phyloP scores from a whole-genome alignment of 2,329 filamentous ascomycete genomes.

The Waltergamsia citrina region DNA sequence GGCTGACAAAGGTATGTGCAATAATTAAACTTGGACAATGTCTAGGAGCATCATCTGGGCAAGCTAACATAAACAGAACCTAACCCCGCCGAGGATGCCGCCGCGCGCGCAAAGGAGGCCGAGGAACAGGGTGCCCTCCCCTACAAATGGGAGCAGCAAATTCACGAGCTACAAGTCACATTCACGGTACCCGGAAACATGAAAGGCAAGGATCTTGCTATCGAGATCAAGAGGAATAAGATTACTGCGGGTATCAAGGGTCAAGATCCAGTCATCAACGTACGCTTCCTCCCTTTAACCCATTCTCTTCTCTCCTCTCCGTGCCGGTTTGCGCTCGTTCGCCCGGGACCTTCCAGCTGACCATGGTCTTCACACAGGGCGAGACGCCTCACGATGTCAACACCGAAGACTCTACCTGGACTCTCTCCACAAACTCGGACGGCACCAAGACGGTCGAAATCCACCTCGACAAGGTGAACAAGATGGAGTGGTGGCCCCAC shows the following conservation, averaged over 20 bases:
- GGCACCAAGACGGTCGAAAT: slow-evolving; percentile 62
- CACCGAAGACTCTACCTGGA: slow-evolving; percentile 91
- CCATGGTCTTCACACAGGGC: slow-evolving; percentile 48
- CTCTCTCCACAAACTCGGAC: slow-evolving; percentile 63
- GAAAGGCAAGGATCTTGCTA: slow-evolving; percentile 73
- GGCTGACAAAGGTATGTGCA: slow-evolving; percentile 7
- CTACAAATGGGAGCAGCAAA: slow-evolving; percentile 96
- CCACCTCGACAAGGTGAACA: slow-evolving; percentile 91
- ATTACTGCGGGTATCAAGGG: slow-evolving; percentile 81
- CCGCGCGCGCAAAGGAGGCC: slow-evolving; percentile 60
- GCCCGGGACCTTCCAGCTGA: not conserved
- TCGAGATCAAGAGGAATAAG: slow-evolving; percentile 71
- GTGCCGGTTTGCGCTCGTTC: too few relatives aligned
- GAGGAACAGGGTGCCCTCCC: slow-evolving; percentile 86
- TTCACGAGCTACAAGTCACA: slow-evolving; percentile 75
- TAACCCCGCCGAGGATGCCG: slow-evolving; percentile 46
- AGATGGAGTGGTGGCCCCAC: slow-evolving; percentile 98
- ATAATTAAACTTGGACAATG: not conserved
- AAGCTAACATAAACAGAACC: slow-evolving; percentile 39
- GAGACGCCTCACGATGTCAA: slow-evolving; percentile 71
- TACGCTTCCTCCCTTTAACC: not conserved
- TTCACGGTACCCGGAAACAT: slow-evolving; percentile 72
- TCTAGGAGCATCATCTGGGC: slow-evolving; percentile 20
- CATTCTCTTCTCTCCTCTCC: not conserved
- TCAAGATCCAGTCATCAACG: slow-evolving; percentile 63